phyloP scores from a whole-genome alignment of 192 early-diverging fungal genomes.

The Entophlyctis helioformis region DNA sequence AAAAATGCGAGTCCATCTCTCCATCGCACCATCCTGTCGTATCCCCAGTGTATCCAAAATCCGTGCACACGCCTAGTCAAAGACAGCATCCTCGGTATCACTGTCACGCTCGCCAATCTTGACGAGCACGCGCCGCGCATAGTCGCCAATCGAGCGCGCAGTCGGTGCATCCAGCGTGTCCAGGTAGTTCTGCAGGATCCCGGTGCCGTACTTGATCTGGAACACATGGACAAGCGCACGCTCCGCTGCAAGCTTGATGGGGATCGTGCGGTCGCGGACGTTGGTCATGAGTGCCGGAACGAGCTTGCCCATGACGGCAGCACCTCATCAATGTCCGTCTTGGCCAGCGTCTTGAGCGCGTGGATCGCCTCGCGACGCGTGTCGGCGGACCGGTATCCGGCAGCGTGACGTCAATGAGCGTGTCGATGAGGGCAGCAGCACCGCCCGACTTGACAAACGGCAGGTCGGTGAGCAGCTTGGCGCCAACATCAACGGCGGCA shows the following conservation, averaged over 20 bases:
- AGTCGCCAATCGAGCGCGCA: slow-evolving; percentile 36
- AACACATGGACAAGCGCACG: slow-evolving; percentile 62
- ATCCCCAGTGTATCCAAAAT: too few relatives aligned
- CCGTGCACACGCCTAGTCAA: background rate
- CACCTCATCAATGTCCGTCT: slow-evolving; percentile 15
- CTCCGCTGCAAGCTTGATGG: slow-evolving; percentile 80
- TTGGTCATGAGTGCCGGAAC: slow-evolving; percentile 56
- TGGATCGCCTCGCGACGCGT: slow-evolving; percentile 26
- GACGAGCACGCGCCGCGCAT: slow-evolving; percentile 28
- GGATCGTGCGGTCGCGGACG: slow-evolving; percentile 68
- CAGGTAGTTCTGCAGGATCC: slow-evolving; percentile 24
- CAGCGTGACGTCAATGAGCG: background rate
- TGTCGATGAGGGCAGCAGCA: background rate
- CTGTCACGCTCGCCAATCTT: slow-evolving; percentile 37
- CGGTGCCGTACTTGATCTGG: slow-evolving; percentile 28
- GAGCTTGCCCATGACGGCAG: slow-evolving; percentile 35
- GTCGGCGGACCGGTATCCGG: slow-evolving; percentile 2
- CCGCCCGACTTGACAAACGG: slow-evolving; percentile 2
- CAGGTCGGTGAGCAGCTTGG: slow-evolving; percentile 9
- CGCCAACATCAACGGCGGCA: slow-evolving; percentile 11
- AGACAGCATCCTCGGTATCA: slow-evolving; percentile 19
- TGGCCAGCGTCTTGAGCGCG: slow-evolving; percentile 31
- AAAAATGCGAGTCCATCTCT: too few relatives aligned
- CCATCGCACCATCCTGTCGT: too few relatives aligned
- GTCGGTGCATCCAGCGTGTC: slow-evolving; percentile 17